Evolutionary conservation across 2,329 filamentous ascomycete genomes (phyloP), one percentile per base, ranked within the genome.

Genomic region (Pyricularia sp.): DNA sequence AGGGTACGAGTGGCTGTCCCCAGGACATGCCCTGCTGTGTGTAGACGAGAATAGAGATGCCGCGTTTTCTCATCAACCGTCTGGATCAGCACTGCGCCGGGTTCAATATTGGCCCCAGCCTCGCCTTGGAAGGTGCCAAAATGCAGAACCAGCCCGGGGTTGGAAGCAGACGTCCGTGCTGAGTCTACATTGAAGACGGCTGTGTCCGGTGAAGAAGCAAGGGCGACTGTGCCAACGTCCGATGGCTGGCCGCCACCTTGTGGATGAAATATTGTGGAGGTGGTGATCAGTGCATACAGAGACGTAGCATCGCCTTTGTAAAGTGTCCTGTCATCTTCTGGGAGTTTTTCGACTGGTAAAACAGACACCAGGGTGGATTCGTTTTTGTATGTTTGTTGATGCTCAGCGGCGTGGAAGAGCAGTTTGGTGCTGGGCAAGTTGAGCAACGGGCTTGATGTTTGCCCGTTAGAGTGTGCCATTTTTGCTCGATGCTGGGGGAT

Each of bases 241-340:
- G 86, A 89, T 0, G 90, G 90, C 73, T 93, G 90, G 9, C 90
- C 90, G 70, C 90, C 90, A 25, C 90, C 90, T 76, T 93, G 90
- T 0, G 89, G 87, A 71, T 93, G 88, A 78, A 93, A 93, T 70
- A 92, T 88, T n/a, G 90, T 92, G 65, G 85, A 78, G 1, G 85
- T 80, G 0, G 88, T 90, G 6, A 87, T 28, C 59, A 63, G 12
- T 2, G 3, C 59, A 20, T 63, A 28, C 10, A 63, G 25, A 30
- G 59, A 26, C 23, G 59, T 6, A 20, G 14, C 23, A 23, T 63
- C 26, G 59, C 59, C 25, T 63, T 63, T 63, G 26, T 26, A 28
- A 6, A 63, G 25, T 6, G 59, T 7, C 14, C 59, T 63, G 59
- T 63, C 59, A 1, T 63, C 59, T 28, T 63, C 59, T 9, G 59